Percentiles rank a stretch among this genome's conserved stretches.
Conservation (phyloP, 1,284 basidiomycete species). For the Heterobasidion occidentale region DNA sequence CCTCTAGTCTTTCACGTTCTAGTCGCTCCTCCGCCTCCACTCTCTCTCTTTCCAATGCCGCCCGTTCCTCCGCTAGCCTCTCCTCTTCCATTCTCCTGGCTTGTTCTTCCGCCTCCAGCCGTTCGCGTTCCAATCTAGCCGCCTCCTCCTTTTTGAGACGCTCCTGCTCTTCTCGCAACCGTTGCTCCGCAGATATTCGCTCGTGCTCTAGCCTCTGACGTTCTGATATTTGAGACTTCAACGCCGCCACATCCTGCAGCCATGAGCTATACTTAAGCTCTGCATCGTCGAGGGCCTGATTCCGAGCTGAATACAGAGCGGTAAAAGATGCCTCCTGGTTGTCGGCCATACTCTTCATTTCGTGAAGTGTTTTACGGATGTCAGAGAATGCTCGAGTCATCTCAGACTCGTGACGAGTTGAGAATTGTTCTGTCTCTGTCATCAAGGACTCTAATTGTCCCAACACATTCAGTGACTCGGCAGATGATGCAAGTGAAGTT, state of each 20-base stretch:
- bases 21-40: conserved; percentile 16
- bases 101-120: conserved; percentile 21
- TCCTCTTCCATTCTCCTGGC: conserved; percentile 19
- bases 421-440: conserved; percentile 27
- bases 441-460: conserved; percentile 27
- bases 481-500: conserved; percentile 14
- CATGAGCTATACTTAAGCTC: conserved; percentile 41
- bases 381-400: conserved; percentile 42
- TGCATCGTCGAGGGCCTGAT: conserved; percentile 37
- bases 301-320: conserved; percentile 36
- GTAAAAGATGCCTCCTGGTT: conserved; percentile 32
- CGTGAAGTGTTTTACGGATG: conserved; percentile 41
- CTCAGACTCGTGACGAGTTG: conserved; percentile 24
- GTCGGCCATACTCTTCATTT: conserved; percentile 38
- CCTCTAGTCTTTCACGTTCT: conserved; percentile 4
- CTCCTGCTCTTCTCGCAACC: conserved; percentile 19
- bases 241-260: conserved; percentile 31
- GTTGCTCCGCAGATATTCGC: conserved; percentile 15
- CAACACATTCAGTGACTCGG: conserved; percentile 17
- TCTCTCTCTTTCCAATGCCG: conserved; percentile 12
- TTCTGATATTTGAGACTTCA: conserved; percentile 29
- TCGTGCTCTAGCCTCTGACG: conserved; percentile 20
- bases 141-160: conserved; percentile 18
- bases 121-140: conserved; percentile 6
- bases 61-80: conserved; percentile 15